A percentile compares a stretch with the other conserved stretches of the same genome.
Conservation (phyloP, 1,139 yeast genomes). For the Nakaseomyces nivariensis region DNA sequence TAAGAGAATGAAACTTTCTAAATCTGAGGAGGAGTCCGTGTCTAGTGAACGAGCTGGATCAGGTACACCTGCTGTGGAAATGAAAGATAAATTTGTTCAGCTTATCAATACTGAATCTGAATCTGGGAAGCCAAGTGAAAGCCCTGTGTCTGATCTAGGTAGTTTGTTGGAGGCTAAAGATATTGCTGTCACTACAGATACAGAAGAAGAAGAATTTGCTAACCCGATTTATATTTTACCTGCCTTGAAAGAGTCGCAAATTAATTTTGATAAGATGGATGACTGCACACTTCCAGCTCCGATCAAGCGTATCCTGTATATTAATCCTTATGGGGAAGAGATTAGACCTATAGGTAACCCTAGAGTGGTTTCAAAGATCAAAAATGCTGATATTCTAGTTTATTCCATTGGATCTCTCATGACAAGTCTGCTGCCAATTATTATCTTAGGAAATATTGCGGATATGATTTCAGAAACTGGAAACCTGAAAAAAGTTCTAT, state of each 20-base stretch:
- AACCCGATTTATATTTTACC: conserved; percentile 60
- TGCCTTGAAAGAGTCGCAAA: conserved; percentile 60
- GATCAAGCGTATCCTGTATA: conserved; percentile 62
- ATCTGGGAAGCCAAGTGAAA: neutral
- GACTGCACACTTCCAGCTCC: conserved; percentile 65
- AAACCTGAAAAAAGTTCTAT: conserved; percentile 40
- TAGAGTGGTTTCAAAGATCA: conserved; percentile 46
- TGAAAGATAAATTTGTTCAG: conserved; percentile 8
- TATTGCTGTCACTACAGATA: conserved; percentile 12
- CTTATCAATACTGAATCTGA: conserved; percentile 1
- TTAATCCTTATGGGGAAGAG: conserved; percentile 84
- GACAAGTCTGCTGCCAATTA: conserved; percentile 76
- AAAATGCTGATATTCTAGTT: conserved; percentile 46
- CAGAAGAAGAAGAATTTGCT: conserved; percentile 45
- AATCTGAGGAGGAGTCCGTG: neutral
- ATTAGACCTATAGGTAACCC: conserved; percentile 69
- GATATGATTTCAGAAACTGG: conserved; percentile 34
- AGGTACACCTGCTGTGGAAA: neutral
- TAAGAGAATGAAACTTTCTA: conserved; percentile 6
- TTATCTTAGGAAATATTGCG: conserved; percentile 67
- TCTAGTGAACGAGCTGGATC: neutral
- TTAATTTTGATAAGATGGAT: conserved; percentile 53
- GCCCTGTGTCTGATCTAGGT: neutral
- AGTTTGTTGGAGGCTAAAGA: neutral
- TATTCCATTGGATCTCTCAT: conserved; percentile 82